These are phyloP conservation scores for Globisporangium abappressorium DNA, from an alignment of 352 stramenopile species.

Conservation along the genomic window DNA sequence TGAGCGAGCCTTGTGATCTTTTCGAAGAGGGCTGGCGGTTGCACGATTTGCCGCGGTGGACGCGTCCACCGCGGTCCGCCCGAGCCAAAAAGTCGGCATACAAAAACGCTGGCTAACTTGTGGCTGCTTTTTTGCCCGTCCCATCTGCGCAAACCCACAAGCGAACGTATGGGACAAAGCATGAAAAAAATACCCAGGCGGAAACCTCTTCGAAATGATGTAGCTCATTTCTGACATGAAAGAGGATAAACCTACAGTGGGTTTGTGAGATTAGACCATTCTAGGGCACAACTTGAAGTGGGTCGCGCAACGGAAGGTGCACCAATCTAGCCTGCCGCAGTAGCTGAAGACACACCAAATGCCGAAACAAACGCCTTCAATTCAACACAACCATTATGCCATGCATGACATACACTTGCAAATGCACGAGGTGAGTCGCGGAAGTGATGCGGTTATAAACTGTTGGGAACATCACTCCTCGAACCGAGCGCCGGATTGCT, in stretches of 20 bases:
- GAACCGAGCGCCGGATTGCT: too few relatives aligned
- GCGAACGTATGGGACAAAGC: not conserved
- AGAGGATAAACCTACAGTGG: not conserved
- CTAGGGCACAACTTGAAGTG: not conserved
- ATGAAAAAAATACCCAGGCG: not conserved
- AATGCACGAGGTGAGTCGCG: too few relatives aligned
- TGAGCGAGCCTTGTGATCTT: not conserved
- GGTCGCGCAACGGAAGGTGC: too few relatives aligned
- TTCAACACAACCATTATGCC: too few relatives aligned
- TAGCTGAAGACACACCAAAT: too few relatives aligned
- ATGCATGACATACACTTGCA: too few relatives aligned
- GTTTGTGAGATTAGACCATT: not conserved
- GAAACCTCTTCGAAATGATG: not conserved
- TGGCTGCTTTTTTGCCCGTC: not conserved
- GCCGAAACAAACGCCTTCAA: too few relatives aligned
- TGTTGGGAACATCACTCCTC: too few relatives aligned
- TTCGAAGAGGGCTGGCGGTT: not conserved
- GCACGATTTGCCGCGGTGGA: not conserved
- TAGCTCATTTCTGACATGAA: not conserved
- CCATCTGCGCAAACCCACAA: not conserved
- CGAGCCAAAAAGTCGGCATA: not conserved
- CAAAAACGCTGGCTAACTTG: not conserved
- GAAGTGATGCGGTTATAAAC: too few relatives aligned
- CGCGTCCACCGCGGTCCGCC: not conserved
- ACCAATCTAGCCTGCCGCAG: too few relatives aligned